phyloP scores from a whole-genome alignment of 2,329 filamentous ascomycete species.

The Fusarium coicis region DNA sequence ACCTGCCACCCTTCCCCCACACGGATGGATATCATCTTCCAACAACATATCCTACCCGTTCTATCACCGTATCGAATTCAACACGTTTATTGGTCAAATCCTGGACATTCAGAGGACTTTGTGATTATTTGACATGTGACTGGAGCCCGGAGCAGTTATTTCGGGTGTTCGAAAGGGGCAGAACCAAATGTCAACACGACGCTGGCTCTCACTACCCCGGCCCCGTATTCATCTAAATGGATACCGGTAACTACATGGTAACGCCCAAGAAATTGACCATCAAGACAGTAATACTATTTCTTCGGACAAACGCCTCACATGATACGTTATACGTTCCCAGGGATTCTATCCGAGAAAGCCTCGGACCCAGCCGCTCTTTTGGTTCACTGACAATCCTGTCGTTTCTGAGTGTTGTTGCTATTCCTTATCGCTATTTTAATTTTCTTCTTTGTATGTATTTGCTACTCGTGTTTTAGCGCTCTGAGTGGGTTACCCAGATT shows the following conservation, averaged over 20 bases:
- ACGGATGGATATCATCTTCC: neutral
- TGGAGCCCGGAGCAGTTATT: neutral
- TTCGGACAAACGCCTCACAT: neutral
- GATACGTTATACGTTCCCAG: neutral
- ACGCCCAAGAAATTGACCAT: neutral
- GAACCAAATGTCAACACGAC: neutral
- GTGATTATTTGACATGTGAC: neutral
- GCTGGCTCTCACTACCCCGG: neutral
- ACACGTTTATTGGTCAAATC: neutral
- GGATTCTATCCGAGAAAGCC: neutral
- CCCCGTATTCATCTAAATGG: neutral
- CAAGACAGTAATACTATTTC: neutral
- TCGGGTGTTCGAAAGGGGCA: neutral
- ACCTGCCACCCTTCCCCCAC: too few species aligned
- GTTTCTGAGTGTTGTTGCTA: neutral
- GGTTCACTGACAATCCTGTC: neutral
- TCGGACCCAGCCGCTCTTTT: neutral
- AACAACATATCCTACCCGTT: neutral
- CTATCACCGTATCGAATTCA: neutral
- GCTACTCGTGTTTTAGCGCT: neutral
- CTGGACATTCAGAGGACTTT: neutral
- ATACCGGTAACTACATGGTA: neutral
- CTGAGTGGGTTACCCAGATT: neutral
- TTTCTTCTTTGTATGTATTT: neutral
- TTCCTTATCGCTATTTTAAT: neutral